phyloP scores from a whole-genome alignment of 805 yeast species.

The Wickerhamiella nectarea region DNA sequence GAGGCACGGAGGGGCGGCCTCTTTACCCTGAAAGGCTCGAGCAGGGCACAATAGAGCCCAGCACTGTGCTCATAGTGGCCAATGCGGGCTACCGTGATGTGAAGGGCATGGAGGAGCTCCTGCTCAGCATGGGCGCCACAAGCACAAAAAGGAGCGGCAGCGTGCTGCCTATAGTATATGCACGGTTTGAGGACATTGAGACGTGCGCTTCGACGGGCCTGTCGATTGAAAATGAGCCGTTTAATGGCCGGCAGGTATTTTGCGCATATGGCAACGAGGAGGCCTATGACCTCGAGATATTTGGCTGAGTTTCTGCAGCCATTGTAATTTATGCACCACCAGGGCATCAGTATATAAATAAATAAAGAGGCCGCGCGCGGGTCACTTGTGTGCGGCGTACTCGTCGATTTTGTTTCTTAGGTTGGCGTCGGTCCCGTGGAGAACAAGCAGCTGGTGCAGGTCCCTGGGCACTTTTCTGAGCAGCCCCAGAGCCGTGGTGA shows the following conservation, averaged over 20 bases:
- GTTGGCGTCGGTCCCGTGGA: slow-evolving; percentile 44
- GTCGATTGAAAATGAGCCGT: not conserved
- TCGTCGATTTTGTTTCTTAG: not conserved
- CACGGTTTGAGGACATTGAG: not conserved
- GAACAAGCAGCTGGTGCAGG: slow-evolving; percentile 46
- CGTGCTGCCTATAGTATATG: not conserved
- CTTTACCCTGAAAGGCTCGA: not conserved
- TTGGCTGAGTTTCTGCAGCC: no score
- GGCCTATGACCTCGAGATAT: slow-evolving; percentile 32
- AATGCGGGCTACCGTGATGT: not conserved
- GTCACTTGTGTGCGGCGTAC: slow-evolving; percentile 11
- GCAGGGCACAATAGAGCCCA: not conserved
- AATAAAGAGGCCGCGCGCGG: not conserved
- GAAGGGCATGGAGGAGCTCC: not conserved
- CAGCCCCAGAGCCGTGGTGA: slow-evolving; percentile 66
- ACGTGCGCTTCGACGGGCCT: not conserved
- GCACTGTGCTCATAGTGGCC: not conserved
- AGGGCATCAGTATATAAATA: no score
- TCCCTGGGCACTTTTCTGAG: slow-evolving; percentile 58
- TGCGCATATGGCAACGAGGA: slow-evolving; percentile 28
- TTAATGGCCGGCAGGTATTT: slow-evolving; percentile 3
- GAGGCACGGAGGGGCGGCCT: not conserved
- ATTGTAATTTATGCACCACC: no score
- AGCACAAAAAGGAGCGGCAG: not conserved
- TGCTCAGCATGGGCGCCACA: not conserved